Evolutionary conservation across 1,139 yeast genomes (phyloP).

Genomic region (Ogataea hybrid): DNA sequence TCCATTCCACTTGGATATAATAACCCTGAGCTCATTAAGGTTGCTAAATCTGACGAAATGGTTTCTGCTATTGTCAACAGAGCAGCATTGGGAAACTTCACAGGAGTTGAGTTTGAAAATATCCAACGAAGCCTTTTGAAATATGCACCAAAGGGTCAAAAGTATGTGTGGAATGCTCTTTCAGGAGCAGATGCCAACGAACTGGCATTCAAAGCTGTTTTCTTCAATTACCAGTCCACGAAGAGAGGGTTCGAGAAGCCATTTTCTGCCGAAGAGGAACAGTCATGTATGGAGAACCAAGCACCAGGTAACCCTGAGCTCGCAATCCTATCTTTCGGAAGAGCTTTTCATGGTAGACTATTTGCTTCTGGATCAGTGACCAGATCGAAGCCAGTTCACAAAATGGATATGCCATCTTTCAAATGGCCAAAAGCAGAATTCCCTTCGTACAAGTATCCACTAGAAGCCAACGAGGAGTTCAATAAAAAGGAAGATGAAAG

Average conservation of each 20-base stretch:
- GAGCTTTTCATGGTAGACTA: constrained; percentile 81
- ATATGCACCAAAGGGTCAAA: constrained; percentile 71
- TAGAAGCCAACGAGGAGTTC: constrained; percentile 51
- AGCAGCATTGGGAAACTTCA: constrained; percentile 78
- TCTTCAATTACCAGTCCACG: constrained; percentile 67
- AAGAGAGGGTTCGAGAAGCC: constrained; percentile 50
- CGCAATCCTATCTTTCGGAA: constrained; percentile 69
- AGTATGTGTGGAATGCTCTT: constrained; percentile 68
- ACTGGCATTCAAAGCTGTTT: constrained; percentile 81
- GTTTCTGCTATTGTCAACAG: constrained; percentile 67
- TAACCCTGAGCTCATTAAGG: constrained; percentile 63
- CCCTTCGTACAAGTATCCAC: constrained; percentile 73
- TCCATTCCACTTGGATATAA: constrained; percentile 79
- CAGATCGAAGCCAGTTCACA: constrained; percentile 79
- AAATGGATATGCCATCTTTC: constrained; percentile 80
- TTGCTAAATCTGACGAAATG: constrained; percentile 65
- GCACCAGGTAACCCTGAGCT: constrained; percentile 76
- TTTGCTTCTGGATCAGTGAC: constrained; percentile 79
- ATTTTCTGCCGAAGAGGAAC: constrained; percentile 60
- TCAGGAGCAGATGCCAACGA: constrained; percentile 87
- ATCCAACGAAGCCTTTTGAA: constrained; percentile 56
- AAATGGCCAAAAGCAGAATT: constrained; percentile 87
- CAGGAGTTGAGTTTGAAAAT: constrained; percentile 58
- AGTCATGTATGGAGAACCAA: constrained; percentile 60
- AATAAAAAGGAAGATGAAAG: constrained; percentile 66